Evolutionary conservation across 257 asterid species (phyloP).

Genomic region (Ballota nigra): DNA sequence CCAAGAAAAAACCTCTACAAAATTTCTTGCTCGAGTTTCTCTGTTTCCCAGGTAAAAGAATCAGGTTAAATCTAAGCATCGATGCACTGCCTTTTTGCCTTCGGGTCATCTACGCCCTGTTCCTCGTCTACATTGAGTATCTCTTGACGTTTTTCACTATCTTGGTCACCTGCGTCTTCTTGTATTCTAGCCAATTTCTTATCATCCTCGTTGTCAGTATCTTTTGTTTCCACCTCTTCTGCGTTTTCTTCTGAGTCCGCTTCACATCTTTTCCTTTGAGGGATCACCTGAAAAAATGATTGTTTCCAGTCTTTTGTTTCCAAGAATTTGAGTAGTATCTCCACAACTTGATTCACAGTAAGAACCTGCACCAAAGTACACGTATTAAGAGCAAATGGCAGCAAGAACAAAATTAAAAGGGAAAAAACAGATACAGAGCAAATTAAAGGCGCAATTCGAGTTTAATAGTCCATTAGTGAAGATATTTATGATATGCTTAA

Average conservation of each 20-base stretch:
- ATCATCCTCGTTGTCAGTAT: constrained; percentile 26
- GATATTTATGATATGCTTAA: not conserved
- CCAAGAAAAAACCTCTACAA: not conserved
- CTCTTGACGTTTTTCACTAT: constrained; percentile 13
- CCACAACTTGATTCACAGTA: constrained; percentile 92
- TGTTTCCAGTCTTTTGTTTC: constrained; percentile 81
- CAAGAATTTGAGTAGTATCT: constrained; percentile 77
- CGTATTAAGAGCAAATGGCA: not conserved
- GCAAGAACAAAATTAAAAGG: not conserved
- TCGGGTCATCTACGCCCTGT: constrained; percentile 30
- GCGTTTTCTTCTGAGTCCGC: constrained; percentile 31
- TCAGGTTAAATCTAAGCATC: constrained; percentile 24
- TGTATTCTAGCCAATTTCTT: constrained; percentile 9
- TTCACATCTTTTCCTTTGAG: constrained; percentile 82
- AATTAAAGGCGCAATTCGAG: not conserved
- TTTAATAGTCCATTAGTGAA: not conserved
- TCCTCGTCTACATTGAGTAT: constrained; percentile 20
- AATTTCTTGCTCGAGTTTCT: not conserved
- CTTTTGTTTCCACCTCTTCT: constrained; percentile 35
- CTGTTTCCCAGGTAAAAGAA: not conserved
- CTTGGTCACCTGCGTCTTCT: constrained; percentile 13
- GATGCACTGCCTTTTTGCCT: constrained; percentile 60
- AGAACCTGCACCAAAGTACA: constrained; percentile 57
- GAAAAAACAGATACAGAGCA: not conserved
- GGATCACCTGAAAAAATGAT: constrained; percentile 81